Evolutionary conservation across 164 flowering plant genomes (phyloP).

Genomic region (Vitis rotundifolia): DNA sequence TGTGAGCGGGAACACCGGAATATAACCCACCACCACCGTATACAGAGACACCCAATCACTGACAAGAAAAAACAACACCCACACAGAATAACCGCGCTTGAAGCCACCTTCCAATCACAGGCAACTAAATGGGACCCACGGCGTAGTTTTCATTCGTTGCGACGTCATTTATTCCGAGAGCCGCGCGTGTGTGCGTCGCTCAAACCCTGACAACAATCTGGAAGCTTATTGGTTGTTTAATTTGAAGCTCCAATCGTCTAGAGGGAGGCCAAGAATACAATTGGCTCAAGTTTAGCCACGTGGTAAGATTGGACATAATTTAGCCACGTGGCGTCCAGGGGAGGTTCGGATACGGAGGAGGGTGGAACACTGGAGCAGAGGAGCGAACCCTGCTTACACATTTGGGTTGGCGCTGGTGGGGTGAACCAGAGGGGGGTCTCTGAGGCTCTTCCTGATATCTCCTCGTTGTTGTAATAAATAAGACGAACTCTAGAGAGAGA

Average conservation of each 20-base stretch:
- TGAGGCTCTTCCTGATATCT: conserved; percentile 5
- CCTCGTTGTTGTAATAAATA: conserved; percentile 20
- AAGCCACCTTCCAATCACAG: conserved; percentile 4
- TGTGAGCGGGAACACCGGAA: background rate
- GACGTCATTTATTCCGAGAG: too few relatives aligned
- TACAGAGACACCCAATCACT: conserved; percentile 19
- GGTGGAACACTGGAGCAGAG: background rate
- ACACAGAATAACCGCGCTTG: conserved; percentile 15
- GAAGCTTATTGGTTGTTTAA: conserved; percentile 10
- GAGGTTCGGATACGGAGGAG: too few relatives aligned
- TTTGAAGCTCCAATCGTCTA: conserved; percentile 1
- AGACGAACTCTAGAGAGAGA: conserved; percentile 1
- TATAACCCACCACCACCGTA: background rate
- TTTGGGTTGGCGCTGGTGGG: background rate
- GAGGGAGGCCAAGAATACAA: background rate
- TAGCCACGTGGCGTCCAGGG: background rate
- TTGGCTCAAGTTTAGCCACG: background rate
- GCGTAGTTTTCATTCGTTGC: background rate
- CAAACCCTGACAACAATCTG: conserved; percentile 9
- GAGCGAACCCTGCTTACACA: background rate
- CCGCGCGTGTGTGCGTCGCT: conserved; percentile 15
- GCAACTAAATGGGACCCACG: background rate
- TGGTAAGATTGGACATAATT: too few relatives aligned
- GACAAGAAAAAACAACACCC: conserved; percentile 11
- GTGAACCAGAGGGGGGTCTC: background rate